Evolutionary conservation across 2,329 filamentous ascomycete genomes (phyloP), one percentile per base, ranked within the genome.

Genomic region (Cladophialophora psammophila): DNA sequence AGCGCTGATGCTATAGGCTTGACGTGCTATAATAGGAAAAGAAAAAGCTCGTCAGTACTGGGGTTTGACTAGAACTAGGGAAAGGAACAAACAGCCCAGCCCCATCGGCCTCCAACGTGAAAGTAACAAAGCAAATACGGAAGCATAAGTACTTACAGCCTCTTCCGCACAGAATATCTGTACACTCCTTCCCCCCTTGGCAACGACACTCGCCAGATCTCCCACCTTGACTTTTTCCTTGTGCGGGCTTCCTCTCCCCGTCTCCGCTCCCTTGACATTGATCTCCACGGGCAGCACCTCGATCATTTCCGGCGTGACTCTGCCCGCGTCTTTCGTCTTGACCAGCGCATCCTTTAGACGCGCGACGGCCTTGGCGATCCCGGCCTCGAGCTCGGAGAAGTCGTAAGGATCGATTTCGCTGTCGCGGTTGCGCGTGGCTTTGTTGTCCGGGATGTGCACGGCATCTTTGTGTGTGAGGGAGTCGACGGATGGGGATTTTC

Each of bases 201-300:
- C 87, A 45, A 91, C 81, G 15, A 91, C 87, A 74, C 90, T 89
- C 2, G 88, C 89, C 64, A 92, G 74, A 74, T 91, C 88, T 9
- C 84, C 83, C 59, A 92, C 72, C 69, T 80, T 82, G 57, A 86
- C 81, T 1, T 78, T 85, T 20, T 77, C 77, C 32, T 72, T 70
- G 42, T 73, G 72, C 20, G 65, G 38, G 13, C 54, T 40, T 9
- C 60, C 67, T 10, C 62, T 62, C n/a, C 70, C 68, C 54, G 83
- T 82, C 68, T 83, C 80, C 68, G 88, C 85, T 26, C 85, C 84
- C 56, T 78, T 80, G 65, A 88, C 86, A 66, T 79, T 82, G 56
- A 89, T 73, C 58, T 84, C 80, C n/a, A 91, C 88, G 42, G 84
- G 83, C 61, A 91, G 72, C 20, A 78, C 80, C 76, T 91, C 89